phyloP scores from a whole-genome alignment of 2,329 filamentous ascomycete species.

The Nigrospora sphaerica region DNA sequence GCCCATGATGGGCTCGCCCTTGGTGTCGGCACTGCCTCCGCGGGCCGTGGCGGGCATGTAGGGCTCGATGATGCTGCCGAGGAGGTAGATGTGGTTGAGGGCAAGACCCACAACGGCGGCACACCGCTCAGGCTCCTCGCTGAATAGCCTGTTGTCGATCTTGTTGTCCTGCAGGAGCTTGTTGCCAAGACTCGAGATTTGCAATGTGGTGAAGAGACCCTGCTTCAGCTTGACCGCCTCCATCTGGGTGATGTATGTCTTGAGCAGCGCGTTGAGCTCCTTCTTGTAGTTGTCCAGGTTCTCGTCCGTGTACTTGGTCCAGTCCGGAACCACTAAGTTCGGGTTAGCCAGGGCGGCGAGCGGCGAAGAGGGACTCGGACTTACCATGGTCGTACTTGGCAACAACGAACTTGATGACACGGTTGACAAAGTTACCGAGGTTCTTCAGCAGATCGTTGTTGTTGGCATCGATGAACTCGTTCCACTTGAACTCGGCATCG shows the following conservation, averaged over 20 bases:
- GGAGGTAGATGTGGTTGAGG: slow-evolving; percentile 61
- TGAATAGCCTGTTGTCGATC: slow-evolving; percentile 31
- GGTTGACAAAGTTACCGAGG: slow-evolving; percentile 63
- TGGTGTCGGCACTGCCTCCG: neutral
- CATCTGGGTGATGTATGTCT: slow-evolving; percentile 46
- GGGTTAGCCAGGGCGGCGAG: no score
- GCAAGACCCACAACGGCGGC: slow-evolving; percentile 51
- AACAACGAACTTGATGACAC: slow-evolving; percentile 69
- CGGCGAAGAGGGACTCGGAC: slow-evolving; percentile 41
- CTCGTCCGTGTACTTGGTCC: slow-evolving; percentile 46
- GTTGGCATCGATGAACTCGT: slow-evolving; percentile 62
- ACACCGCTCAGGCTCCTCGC: slow-evolving; percentile 25
- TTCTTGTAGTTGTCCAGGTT: slow-evolving; percentile 37
- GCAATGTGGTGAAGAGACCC: slow-evolving; percentile 53
- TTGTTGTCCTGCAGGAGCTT: slow-evolving; percentile 37
- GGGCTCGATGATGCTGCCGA: slow-evolving; percentile 58
- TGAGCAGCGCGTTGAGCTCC: slow-evolving; percentile 40
- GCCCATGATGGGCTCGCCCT: slow-evolving; percentile 16
- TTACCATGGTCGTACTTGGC: slow-evolving; percentile 66
- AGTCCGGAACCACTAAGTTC: slow-evolving; percentile 4
- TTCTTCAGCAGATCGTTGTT: slow-evolving; percentile 65
- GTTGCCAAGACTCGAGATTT: slow-evolving; percentile 58
- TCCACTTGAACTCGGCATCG: slow-evolving; percentile 71
- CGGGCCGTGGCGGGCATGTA: slow-evolving; percentile 60
- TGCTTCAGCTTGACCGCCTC: slow-evolving; percentile 52